Base-by-base conservation (phyloP, 2,329 filamentous ascomycete species). In the Tolypocladium guangdongense region DNA sequence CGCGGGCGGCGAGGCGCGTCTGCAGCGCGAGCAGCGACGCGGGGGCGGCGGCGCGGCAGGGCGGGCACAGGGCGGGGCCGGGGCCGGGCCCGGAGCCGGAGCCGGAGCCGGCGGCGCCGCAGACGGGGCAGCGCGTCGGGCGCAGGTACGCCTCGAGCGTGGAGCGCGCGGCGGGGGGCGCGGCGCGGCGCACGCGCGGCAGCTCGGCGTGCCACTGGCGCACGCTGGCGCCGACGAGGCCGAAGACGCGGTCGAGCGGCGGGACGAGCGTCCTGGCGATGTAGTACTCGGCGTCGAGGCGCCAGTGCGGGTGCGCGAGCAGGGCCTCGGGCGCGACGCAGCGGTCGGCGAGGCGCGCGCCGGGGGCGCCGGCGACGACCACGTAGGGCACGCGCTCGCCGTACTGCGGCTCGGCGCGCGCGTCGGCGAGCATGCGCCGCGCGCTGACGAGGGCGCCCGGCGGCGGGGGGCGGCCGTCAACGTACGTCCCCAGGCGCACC, bases 81-180 rank as follows among this genome's bases (percentile, higher is more conserved):
- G n/a, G n/a, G n/a, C n/a, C n/a, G n/a, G n/a, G n/a, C n/a, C n/a
- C n/a, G n/a, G n/a, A n/a, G n/a, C n/a, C n/a, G n/a, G n/a, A n/a
- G n/a, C n/a, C n/a, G n/a, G n/a, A n/a, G n/a, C n/a, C n/a, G n/a
- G n/a, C n/a, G 32, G 55, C 53, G 60, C 50, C 62, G 68, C 93
- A 99, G 18, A 92, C 79, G 6, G 92, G 70, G 65, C 93, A 99
- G 2, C 84, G 81, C 0, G 85, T 86, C 0, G 84, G 84, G 58
- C 82, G 86, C 84, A 97, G 86, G 70, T 96, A 99, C n/a, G 82
- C 87, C 64, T 97, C 93, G n/a, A 99, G 78, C 0, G 90, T 96
- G 66, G 81, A 87, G n/a, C n/a, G n/a, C n/a, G n/a, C n/a, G n/a
- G n/a, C n/a, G n/a, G n/a, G n/a, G n/a, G n/a, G n/a, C 48, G 63